phyloP scores from a whole-genome alignment of 2,329 filamentous ascomycete species.

The Alternaria rosae region DNA sequence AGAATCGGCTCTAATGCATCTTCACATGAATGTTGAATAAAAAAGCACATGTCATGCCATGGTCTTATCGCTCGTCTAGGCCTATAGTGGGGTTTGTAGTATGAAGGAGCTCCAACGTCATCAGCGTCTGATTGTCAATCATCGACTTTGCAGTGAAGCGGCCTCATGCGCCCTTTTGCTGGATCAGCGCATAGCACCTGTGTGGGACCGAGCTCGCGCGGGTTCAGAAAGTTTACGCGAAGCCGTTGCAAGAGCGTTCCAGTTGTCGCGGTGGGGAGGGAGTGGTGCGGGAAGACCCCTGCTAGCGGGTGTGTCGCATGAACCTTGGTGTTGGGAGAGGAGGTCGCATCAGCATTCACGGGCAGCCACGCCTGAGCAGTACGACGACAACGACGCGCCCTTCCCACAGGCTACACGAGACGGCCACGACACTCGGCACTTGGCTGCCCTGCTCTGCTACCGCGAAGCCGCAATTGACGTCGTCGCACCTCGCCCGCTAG shows the following conservation, averaged over 20 bases:
- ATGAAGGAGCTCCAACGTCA: conserved; percentile 13
- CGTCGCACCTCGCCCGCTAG: conserved; percentile 5
- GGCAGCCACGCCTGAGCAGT: not conserved
- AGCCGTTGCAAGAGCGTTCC: conserved; percentile 21
- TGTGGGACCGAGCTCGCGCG: not conserved
- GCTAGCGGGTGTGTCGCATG: conserved; percentile 15
- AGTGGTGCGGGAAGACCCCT: conserved; percentile 16
- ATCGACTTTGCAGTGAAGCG: not conserved
- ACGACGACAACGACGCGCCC: not conserved
- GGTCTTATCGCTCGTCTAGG: not conserved
- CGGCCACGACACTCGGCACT: not conserved
- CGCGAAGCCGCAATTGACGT: not conserved
- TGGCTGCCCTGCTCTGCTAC: not conserved
- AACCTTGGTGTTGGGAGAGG: conserved; percentile 19
- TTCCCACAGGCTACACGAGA: conserved; percentile 6
- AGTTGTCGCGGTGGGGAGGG: conserved; percentile 10
- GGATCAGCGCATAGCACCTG: not conserved
- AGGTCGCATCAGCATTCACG: conserved; percentile 9
- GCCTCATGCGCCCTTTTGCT: not conserved
- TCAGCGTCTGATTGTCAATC: not conserved
- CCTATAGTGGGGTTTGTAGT: not conserved
- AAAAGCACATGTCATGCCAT: conserved; percentile 2
- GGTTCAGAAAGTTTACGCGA: conserved; percentile 5
- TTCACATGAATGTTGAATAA: conserved; percentile 1
- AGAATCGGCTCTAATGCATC: not conserved